These are phyloP conservation scores for Leccinum ochraceum DNA, from an alignment of 768 basidiomycete species.

Conservation along the genomic window DNA sequence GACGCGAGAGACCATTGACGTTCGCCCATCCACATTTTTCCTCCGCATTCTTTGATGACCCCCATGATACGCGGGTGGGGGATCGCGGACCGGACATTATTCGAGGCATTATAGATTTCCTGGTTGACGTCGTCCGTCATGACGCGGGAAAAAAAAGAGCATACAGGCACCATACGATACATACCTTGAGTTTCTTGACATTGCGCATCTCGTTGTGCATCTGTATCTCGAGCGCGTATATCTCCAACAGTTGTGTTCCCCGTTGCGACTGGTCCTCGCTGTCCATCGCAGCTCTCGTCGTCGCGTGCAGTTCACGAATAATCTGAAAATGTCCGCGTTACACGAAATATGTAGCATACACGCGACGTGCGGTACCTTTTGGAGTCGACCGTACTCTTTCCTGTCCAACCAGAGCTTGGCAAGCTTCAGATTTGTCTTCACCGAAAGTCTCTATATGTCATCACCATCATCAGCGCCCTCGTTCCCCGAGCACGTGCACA, in stretches of 20 bases:
- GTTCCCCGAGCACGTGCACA: not conserved
- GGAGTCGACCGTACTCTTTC: slow-evolving; percentile 83
- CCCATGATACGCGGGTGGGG: slow-evolving; percentile 99
- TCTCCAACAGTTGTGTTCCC: slow-evolving; percentile 92
- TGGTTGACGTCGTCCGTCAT: slow-evolving; percentile 34
- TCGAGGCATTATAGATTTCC: slow-evolving; percentile 98
- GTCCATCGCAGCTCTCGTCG: slow-evolving; percentile 60
- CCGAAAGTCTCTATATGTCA: slow-evolving; percentile 72
- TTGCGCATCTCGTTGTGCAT: slow-evolving; percentile 99
- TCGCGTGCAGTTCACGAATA: slow-evolving; percentile 71
- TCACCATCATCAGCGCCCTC: slow-evolving; percentile 3
- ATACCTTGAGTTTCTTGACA: slow-evolving; percentile 92
- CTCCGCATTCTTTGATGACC: slow-evolving; percentile 98
- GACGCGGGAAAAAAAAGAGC: not conserved
- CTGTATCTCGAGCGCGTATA: slow-evolving; percentile 98
- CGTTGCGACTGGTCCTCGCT: slow-evolving; percentile 87
- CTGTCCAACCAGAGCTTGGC: slow-evolving; percentile 97
- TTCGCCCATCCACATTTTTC: slow-evolving; percentile 99
- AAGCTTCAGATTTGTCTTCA: slow-evolving; percentile 95
- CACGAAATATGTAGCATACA: not conserved
- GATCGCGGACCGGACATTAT: slow-evolving; percentile 91
- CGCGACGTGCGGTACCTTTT: slow-evolving; percentile 53
- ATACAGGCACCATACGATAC: not conserved
- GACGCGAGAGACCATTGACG: slow-evolving; percentile 98
- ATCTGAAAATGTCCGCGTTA: slow-evolving; percentile 44